Evolutionary conservation across 2,329 filamentous ascomycete species (phyloP), one percentile per base, ranked within the genome.

Genomic region (Lasiodiplodia sp.): DNA sequence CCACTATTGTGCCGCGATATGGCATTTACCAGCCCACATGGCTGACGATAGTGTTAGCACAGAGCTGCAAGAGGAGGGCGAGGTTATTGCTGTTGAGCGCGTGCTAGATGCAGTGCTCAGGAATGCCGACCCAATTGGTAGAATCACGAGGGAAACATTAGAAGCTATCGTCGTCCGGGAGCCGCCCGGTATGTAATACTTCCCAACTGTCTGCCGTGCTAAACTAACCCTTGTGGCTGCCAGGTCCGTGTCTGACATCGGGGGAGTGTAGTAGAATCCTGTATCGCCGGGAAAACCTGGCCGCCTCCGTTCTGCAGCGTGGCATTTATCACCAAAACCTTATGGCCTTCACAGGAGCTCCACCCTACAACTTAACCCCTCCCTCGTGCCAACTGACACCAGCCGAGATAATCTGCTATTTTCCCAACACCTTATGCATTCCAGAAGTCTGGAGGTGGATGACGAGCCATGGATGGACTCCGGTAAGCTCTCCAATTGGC

Each of bases 381-480:
- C 60, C 60, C 14, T 14, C 60, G 4, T 64, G 60, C 47, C n/a
- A 31, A 5, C 5, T 64, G 18, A 64, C 60, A 14, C 44, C 60
- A 4, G 60, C 44, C 14, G 60, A 64, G 40, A 16, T 64, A 16
- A 23, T 64, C 21, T 52, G 31, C 47, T 64, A 64, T 16, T 25
- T 52, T 3, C 60, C 60, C 7, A 21, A 52, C 12, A 12, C 14
- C 2, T 12, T 64, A 14, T 51, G 31, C 28, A 52, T 64, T 51
- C 60, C 60, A 5, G 11, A 38, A 16, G 38, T 64, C 23, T 64
- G 60, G 60, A 64, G 23, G n/a, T 64, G 60, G 60, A 38, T 53
- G 4, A 8, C 18, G 3, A 16, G 21, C 47, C 60, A 52, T n/a
- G 60, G 60, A 14, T 64, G 60, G 60, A 40, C 47, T 38, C 28